These are phyloP conservation scores for Monosporascus sp. DNA, from an alignment of 2,329 filamentous ascomycete genomes.

Conservation along the genomic window DNA sequence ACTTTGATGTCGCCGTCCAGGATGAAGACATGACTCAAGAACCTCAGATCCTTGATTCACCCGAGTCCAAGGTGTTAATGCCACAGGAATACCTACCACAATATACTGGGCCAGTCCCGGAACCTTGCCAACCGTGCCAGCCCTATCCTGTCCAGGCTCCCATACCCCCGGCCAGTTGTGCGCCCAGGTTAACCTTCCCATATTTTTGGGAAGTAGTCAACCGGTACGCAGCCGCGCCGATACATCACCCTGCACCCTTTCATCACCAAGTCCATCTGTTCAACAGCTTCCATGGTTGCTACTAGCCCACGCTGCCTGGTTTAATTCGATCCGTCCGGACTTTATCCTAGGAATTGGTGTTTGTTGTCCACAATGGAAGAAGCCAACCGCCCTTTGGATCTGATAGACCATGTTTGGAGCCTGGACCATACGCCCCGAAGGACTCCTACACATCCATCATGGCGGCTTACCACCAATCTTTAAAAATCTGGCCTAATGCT, in stretches of 20 bases:
- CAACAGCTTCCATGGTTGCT: constrained; percentile 46
- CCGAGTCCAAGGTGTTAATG: constrained; percentile 39
- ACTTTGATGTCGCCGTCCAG: constrained; percentile 35
- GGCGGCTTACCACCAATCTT: not conserved
- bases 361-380: not conserved
- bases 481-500: not conserved
- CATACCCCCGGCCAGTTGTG: constrained; percentile 27
- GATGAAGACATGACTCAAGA: constrained; percentile 39
- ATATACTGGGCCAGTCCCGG: constrained; percentile 35
- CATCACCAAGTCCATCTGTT: constrained; percentile 50
- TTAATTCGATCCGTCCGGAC: not conserved
- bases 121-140: constrained; percentile 31
- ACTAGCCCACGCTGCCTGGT: constrained; percentile 28
- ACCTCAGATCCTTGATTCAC: constrained; percentile 39
- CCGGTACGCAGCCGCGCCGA: constrained; percentile 42
- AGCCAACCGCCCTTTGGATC: not conserved
- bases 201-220: constrained; percentile 48
- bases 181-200: constrained; percentile 44
- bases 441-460: not conserved
- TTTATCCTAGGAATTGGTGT: not conserved
- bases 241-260: constrained; percentile 46
- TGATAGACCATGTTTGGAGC: not conserved
- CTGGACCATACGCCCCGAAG: not conserved
- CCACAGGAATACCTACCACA: constrained; percentile 44
- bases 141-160: constrained; percentile 20